A percentile compares a stretch with the other conserved stretches of the same genome.
phyloP scores from a whole-genome alignment of 768 basidiomycete species.

The Termitomyces sp. region DNA sequence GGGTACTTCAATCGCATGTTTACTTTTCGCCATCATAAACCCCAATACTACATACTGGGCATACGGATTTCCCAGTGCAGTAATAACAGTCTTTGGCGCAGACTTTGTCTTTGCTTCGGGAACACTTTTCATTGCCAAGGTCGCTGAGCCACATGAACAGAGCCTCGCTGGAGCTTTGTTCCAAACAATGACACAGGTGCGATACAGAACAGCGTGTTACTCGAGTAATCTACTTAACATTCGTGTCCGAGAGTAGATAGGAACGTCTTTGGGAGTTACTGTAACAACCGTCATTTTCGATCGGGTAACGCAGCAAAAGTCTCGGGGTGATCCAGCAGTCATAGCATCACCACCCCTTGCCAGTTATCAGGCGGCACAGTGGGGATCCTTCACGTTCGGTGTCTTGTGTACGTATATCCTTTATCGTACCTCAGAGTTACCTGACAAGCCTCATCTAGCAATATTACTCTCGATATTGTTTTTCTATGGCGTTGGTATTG shows the following conservation, averaged over 20 bases:
- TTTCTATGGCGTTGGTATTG: constrained; percentile 16
- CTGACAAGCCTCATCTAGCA: constrained; percentile 3
- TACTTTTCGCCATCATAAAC: constrained; percentile 66
- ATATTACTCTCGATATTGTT: constrained; percentile 11
- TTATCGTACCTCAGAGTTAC: not conserved
- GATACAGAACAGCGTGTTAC: not conserved
- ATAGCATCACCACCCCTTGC: constrained; percentile 29
- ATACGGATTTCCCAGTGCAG: constrained; percentile 64
- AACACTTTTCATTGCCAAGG: constrained; percentile 68
- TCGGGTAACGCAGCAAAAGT: constrained; percentile 31
- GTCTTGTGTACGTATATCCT: constrained; percentile 35
- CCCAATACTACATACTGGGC: constrained; percentile 64
- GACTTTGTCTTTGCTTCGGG: constrained; percentile 75
- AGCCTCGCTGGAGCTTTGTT: constrained; percentile 72
- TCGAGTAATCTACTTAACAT: not conserved
- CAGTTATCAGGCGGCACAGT: constrained; percentile 60
- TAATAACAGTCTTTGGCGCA: constrained; percentile 63
- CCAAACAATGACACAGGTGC: constrained; percentile 71
- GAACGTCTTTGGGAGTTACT: constrained; percentile 64
- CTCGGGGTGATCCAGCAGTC: constrained; percentile 14
- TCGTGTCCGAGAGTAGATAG: constrained; percentile 37
- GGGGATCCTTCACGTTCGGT: constrained; percentile 59
- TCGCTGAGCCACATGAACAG: constrained; percentile 64
- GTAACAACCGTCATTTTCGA: constrained; percentile 70
- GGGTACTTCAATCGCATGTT: constrained; percentile 48